Evolutionary conservation across 1,284 basidiomycete species (phyloP).

Genomic region (Rhodotorula sp.): DNA sequence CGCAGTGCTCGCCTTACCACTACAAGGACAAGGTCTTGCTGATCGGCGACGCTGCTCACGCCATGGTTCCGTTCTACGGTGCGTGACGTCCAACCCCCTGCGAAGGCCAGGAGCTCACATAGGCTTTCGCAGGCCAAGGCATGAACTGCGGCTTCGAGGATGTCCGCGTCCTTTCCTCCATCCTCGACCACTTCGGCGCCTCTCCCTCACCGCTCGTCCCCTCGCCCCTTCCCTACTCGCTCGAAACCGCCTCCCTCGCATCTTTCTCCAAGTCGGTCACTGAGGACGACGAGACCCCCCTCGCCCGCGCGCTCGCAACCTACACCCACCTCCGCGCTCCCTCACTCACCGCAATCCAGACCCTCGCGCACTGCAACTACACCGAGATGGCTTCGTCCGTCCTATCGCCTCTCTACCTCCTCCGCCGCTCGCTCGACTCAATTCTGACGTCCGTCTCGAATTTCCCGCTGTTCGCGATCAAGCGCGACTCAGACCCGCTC

Average conservation of each 20-base stretch:
- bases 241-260: conserved; percentile 53
- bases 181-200: conserved; percentile 69
- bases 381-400: conserved; percentile 93
- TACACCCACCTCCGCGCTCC: conserved; percentile 80
- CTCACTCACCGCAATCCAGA: conserved; percentile 84
- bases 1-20: conserved; percentile 78
- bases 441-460: conserved; percentile 53
- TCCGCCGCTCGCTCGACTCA: conserved; percentile 74
- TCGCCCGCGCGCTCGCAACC: conserved; percentile 65
- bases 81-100: neutral
- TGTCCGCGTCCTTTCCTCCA: conserved; percentile 77
- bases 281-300: conserved; percentile 48
- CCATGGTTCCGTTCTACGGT: conserved; percentile 90
- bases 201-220: conserved; percentile 46
- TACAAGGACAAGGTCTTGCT: conserved; percentile 83
- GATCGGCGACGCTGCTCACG: conserved; percentile 91
- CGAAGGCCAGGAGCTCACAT: neutral
- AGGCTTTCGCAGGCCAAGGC: conserved; percentile 63
- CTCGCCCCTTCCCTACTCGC: conserved; percentile 45
- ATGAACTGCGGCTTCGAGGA: conserved; percentile 97
- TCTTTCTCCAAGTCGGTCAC: conserved; percentile 50
- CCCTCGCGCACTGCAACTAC: conserved; percentile 93
- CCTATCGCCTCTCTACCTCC: conserved; percentile 72
- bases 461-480: conserved; percentile 27
- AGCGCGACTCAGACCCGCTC: conserved; percentile 6